Evolutionary conservation across 164 flowering plant genomes (phyloP), one percentile per base, ranked within the genome.

Genomic region (Pachysandra terminalis): DNA sequence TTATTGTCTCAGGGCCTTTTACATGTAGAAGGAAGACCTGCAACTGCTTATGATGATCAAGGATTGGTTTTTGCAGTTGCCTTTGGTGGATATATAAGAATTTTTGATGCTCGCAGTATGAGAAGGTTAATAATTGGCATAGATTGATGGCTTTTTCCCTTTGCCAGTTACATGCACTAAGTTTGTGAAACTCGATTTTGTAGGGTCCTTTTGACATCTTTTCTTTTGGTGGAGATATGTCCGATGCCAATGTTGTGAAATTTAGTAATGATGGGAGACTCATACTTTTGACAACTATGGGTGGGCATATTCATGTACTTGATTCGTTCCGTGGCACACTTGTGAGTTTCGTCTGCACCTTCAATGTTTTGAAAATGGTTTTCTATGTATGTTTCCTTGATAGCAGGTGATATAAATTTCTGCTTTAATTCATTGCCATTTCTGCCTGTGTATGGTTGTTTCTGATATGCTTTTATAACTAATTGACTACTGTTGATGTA

Each of bases 161-260:
- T 61, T 71, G 26, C 54, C 67, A 68, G 1, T 55, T 67, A n/a
- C 27, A 10, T 5, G 48, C 53, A 41, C 37, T 70, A 21, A 65
- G 62, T 60, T 48, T 49, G n/a, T 40, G 54, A 56, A 71, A 40
- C 53, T 65, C n/a, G 52, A 40, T 62, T 23, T 59, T 61, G 58
- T 26, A 96, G 99, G 99, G 99, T 45, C 99, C 99, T 64, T 96
- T 96, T 77, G 97, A 96, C 10, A 90, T 86, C 40, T 96, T 88
- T 80, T 75, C 98, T 69, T 87, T 89, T 75, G 97, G 96, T 17
- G 93, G 93, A 75, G 99, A 93, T 84, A 25, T 75, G 15, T 93
- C 99, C 49, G 98, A 93, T 82, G 95, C 99, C 41, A 90, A 90
- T 80, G 90, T 82, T 62, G 89, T 96, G 21, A 90, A 93, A 81